Evolutionary conservation across 2,329 filamentous ascomycete genomes (phyloP), one percentile per base, ranked within the genome.

Genomic region (Penicillium sp.): DNA sequence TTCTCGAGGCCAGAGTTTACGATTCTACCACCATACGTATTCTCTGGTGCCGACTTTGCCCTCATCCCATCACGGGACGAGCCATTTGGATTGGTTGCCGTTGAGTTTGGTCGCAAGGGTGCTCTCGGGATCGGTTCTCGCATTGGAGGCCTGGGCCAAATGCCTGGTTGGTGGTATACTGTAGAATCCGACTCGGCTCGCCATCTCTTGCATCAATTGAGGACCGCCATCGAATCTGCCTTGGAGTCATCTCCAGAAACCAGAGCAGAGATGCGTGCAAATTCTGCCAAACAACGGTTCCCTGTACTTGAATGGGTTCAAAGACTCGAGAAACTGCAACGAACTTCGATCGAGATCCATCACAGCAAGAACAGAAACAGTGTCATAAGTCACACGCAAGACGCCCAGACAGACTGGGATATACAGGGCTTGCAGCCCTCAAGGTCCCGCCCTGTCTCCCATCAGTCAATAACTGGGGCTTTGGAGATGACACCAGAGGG

Each of bases 131-230:
- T 89, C 54, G 87, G 86, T 48, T 84, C 86, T 37, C 79, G 85
- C 52, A 87, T 89, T 39, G 86, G 86, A 62, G 87, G 86, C 53
- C 78, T 89, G 19, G 85, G 86, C n/a, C 84, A 87, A 67, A 88
- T 89, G 86, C 87, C 87, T 21, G 87, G 87, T 22, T 88, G 86
- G 82, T 89, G 86, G 86, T 89, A 84, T 69, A 88, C 86, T 0
- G 83, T 89, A 54, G 87, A 89, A 69, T 87, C 84, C 0, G 85
- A 81, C 4, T 84, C 84, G 1, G 86, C 85, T 0, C 80, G 80
- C 44, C 86, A 89, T 74, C 73, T 88, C 42, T 76, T 88, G 54
- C 81, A 84, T 46, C 87, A 89, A 66, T 88, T 89, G 76, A 86
- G 84, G 69, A 78, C 80, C 60, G 84, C 86, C 14, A 88, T 89